phyloP scores from a whole-genome alignment of 2,329 filamentous ascomycete genomes.

The Cylindrodendrum hubeiense region DNA sequence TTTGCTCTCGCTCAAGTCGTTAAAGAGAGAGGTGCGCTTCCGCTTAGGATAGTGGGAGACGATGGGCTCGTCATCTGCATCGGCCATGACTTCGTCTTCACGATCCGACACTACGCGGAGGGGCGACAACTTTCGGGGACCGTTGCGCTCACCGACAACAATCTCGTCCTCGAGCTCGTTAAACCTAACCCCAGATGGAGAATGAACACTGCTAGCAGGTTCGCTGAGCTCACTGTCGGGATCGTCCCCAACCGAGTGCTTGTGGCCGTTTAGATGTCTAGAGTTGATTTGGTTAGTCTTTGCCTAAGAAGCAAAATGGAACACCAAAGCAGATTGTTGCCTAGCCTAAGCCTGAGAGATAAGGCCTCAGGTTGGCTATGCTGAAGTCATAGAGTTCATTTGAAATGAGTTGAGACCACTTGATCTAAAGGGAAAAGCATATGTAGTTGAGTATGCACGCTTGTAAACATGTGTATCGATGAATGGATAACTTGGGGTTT shows the following conservation, averaged over 20 bases:
- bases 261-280: conserved; percentile 47
- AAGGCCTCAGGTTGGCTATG: background rate
- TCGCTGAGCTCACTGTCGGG: conserved; percentile 59
- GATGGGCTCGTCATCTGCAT: conserved; percentile 53
- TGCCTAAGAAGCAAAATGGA: conserved; percentile 7
- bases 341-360: background rate
- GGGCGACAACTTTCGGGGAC: conserved; percentile 51
- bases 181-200: conserved; percentile 53
- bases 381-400: background rate
- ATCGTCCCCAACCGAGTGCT: conserved; percentile 52
- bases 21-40: conserved; percentile 65
- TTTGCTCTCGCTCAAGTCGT: conserved; percentile 62
- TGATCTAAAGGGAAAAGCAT: conserved; percentile 4
- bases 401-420: conserved; percentile 17
- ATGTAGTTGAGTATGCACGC: background rate
- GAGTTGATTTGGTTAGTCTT: conserved; percentile 39
- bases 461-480: background rate
- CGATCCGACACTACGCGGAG: conserved; percentile 47
- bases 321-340: conserved; percentile 1
- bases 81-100: conserved; percentile 60
- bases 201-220: conserved; percentile 50
- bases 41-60: conserved; percentile 64
- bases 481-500: conserved; percentile 1
- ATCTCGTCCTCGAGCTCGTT: conserved; percentile 65
- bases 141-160: conserved; percentile 61